Conservation (phyloP, 305 asterid species). For the Solanum hybrid region DNA sequence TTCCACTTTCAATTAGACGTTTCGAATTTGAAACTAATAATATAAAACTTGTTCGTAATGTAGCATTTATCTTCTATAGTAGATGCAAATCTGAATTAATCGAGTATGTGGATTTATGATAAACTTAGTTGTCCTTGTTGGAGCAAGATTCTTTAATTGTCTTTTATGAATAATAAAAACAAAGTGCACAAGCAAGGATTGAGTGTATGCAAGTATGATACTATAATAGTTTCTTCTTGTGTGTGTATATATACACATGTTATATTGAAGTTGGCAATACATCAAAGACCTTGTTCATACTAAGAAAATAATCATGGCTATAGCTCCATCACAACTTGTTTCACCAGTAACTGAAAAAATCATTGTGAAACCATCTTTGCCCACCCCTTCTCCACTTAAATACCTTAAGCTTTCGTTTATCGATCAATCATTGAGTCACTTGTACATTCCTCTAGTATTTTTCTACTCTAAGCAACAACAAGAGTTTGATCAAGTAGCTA, state of each 20-base stretch:
- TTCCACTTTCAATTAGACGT: background rate
- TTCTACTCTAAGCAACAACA: conserved; percentile 1
- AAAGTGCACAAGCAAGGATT: background rate
- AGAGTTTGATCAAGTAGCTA: background rate
- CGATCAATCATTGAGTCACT: background rate
- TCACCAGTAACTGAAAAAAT: background rate
- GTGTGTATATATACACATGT: background rate
- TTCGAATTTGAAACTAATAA: background rate
- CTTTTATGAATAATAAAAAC: background rate
- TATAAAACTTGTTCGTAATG: background rate
- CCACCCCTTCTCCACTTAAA: background rate
- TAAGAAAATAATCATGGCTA: background rate
- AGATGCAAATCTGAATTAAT: background rate
- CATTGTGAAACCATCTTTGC: background rate
- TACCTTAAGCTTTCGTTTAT: background rate
- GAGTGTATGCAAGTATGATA: background rate
- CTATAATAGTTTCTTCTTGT: background rate
- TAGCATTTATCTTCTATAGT: accelerated
- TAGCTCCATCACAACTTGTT: conserved; percentile 1
- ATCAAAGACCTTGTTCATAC: background rate
- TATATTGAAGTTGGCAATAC: background rate
- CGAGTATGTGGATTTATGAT: background rate
- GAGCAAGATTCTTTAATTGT: background rate
- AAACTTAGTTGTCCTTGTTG: background rate
- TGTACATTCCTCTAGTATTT: background rate